Evolutionary conservation across 148 eudicot species (phyloP).

Genomic region (Persicaria maculosa): DNA sequence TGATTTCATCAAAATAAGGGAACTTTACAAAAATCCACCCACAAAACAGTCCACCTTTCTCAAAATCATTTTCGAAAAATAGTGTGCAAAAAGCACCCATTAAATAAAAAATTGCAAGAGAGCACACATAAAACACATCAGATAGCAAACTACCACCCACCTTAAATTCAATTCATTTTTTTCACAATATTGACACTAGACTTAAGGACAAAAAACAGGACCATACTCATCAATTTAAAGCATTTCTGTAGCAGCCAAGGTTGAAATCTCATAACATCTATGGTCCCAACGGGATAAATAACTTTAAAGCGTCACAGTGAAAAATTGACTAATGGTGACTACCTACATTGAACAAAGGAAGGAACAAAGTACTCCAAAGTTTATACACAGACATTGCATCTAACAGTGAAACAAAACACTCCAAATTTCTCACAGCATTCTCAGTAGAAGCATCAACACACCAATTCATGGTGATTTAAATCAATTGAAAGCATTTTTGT

Average conservation of each 20-base stretch:
- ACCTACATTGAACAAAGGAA: not conserved
- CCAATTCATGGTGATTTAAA: not conserved
- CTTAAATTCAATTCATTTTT: not conserved
- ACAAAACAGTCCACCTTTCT: too few species aligned
- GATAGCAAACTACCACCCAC: not conserved
- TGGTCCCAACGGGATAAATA: not conserved
- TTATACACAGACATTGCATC: not conserved
- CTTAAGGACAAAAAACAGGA: not conserved
- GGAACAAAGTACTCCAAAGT: not conserved
- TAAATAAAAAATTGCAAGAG: not conserved
- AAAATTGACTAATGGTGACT: not conserved
- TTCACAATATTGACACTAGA: not conserved
- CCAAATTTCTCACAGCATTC: not conserved
- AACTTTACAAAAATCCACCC: not conserved
- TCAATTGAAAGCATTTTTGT: not conserved
- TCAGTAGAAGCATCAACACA: conserved; percentile 6
- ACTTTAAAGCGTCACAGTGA: not conserved
- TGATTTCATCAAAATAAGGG: not conserved
- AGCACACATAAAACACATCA: too few species aligned
- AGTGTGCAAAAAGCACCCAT: too few species aligned
- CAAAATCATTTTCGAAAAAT: too few species aligned
- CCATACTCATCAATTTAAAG: not conserved
- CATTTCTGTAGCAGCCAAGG: not conserved
- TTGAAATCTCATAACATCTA: not conserved
- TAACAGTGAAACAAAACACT: not conserved